A percentile compares a stretch with the other conserved stretches of the same genome.
phyloP scores from a whole-genome alignment of 164 flowering plant species.

The Cinnamomum chago region DNA sequence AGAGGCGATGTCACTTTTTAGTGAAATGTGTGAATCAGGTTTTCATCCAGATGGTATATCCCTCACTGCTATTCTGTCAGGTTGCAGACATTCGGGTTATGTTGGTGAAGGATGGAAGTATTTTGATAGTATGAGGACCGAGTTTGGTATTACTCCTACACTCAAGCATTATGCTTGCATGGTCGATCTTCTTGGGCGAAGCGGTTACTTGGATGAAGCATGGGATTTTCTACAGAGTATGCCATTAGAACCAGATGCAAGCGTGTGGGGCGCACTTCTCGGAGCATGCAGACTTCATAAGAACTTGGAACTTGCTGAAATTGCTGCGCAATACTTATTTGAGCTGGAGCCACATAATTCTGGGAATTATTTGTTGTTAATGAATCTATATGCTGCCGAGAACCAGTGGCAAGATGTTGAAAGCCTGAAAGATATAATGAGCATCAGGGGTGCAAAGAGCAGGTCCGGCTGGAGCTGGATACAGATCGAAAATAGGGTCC shows the following conservation, averaged over 20 bases:
- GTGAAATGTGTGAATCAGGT: constrained; percentile 38
- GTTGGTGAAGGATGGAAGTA: constrained; percentile 59
- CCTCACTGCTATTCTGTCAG: constrained; percentile 56
- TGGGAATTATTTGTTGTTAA: constrained; percentile 51
- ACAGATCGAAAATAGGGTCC: constrained; percentile 36
- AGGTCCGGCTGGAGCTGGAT: constrained; percentile 56
- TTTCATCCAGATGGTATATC: constrained; percentile 52
- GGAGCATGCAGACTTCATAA: constrained; percentile 44
- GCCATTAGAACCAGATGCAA: constrained; percentile 59
- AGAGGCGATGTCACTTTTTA: constrained; percentile 41
- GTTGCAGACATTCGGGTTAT: constrained; percentile 58
- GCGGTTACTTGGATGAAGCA: constrained; percentile 66
- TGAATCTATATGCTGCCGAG: constrained; percentile 37
- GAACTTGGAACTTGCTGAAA: constrained; percentile 44
- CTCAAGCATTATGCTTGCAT: constrained; percentile 70
- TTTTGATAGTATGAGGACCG: constrained; percentile 50
- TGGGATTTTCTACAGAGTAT: constrained; percentile 52
- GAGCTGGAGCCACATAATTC: constrained; percentile 54
- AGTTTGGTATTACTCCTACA: constrained; percentile 35
- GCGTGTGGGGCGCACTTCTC: constrained; percentile 63
- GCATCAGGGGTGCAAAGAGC: constrained; percentile 24
- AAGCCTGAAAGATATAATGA: constrained; percentile 34
- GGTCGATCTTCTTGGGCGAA: constrained; percentile 72
- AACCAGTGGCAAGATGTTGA: constrained; percentile 56
- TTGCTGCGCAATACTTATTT: constrained; percentile 46